A percentile compares a stretch with the other conserved stretches of the same genome.
These are phyloP conservation scores for Oehlia diaphana DNA, from an alignment of 192 early-diverging fungal genomes.

Conservation along the genomic window DNA sequence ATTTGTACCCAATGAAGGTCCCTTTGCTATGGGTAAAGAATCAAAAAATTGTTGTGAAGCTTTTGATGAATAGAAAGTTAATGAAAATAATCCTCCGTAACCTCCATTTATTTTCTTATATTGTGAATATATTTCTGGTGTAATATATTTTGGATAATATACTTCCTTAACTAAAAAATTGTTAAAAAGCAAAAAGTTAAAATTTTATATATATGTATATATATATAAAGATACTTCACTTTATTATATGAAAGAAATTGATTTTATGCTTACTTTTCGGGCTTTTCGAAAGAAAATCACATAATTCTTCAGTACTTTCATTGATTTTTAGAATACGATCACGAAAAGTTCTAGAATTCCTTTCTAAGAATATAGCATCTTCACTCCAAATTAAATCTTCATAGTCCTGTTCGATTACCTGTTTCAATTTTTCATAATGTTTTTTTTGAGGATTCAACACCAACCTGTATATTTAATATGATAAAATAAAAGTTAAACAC, in stretches of 20 bases:
- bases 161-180: conserved; percentile 63
- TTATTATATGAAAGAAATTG: not conserved
- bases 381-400: conserved; percentile 89
- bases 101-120: conserved; percentile 65
- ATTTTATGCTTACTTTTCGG: conserved; percentile 61
- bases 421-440: conserved; percentile 57
- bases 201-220: not conserved
- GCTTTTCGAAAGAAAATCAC: conserved; percentile 65
- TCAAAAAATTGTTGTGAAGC: conserved; percentile 76
- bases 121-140: conserved; percentile 65
- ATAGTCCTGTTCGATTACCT: conserved; percentile 57
- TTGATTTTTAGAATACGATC: conserved; percentile 76
- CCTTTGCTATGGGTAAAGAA: conserved; percentile 78
- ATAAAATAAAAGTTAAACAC: not conserved
- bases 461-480: conserved; percentile 42
- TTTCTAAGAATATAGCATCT: conserved; percentile 93
- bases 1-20: conserved; percentile 95
- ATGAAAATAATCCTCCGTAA: conserved; percentile 88
- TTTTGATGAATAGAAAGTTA: conserved; percentile 64
- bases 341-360: conserved; percentile 88
- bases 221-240: too few species aligned
- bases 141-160: conserved; percentile 85
- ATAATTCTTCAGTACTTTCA: conserved; percentile 75
- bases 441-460: conserved; percentile 73
- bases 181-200: not conserved